Base-by-base conservation (phyloP, 164 flowering plant species). In the Sedum album region DNA sequence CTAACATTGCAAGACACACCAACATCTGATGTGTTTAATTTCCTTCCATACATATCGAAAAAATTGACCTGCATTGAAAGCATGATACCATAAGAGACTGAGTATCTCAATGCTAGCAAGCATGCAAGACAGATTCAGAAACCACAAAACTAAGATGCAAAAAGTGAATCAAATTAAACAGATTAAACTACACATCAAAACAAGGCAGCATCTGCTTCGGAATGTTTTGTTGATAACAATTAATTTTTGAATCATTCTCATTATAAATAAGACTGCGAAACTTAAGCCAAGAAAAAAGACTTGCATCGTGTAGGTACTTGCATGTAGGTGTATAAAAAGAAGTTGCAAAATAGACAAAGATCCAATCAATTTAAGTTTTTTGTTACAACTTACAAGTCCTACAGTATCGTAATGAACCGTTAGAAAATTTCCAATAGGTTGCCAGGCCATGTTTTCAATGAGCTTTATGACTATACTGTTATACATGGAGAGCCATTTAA, bases 11-110 rank as follows among this genome's bases (percentile, higher is more conserved):
- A 94, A 69, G 99, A 88, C 35, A 94, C 81, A 57, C 99, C 99
- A 73, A 94, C 96, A 81, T 90, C 88, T 21, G 71, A 69, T 4
- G 84, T 88, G 82, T 94, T 91, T 75, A 94, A 76, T 75, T 87
- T 90, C 35, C 86, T 89, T 39, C 97, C 99, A 79, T 94, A 94
- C 64, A 94, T 74, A 57, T 94, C 97, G 76, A 94, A 88, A 76
- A 94, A 94, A 69, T 82, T 82, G 11, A 94, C 84, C 97, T 94
- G 61, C 48, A 68, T 31, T 36, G 41, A 71, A 70, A 72, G 71
- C 39, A 13, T 74, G 69, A 23, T 73, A 5, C 49, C 57, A 31
- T 31, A 5, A 62, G 41, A 62, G 38, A 28, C 5, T 31, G 6
- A 62, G 25, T 36, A 33, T 39, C 67, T 21, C 26, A 41, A 38